Base-by-base conservation (phyloP, 1,284 basidiomycete species). In the Melampsora medusae region DNA sequence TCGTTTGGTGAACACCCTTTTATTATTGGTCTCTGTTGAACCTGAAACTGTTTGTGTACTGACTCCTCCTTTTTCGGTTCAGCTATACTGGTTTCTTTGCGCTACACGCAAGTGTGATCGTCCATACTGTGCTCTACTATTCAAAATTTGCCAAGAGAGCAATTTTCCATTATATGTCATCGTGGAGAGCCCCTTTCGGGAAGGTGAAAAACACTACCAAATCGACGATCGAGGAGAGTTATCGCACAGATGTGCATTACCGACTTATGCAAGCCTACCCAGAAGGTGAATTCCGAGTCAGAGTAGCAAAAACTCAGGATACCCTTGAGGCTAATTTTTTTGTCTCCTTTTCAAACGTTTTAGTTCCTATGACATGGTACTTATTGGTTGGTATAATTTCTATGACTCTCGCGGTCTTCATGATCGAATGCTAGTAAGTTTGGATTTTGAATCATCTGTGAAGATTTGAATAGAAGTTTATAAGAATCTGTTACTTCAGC, bases 111-210 rank as follows among this genome's bases (percentile, higher is more conserved):
- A 81, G 81, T 6, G 81, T 83, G 4, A 69, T 85, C 22, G 79
- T 81, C 1, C 84, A 85, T 69, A 80, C 83, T 16, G 70, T 82
- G 60, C 80, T 86, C 2, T 85, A 84, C 79, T 84, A 86, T 80
- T 81, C 84, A 1, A 81, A 82, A 25, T 83, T 85, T 67, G 83
- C 86, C 69, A 67, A 72, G 0, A 78, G 79, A 31, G 84, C 84
- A 7, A 83, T 85, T 80, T 79, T 78, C 17, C 50, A 53, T 16
- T 53, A 19, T 16, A 19, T 53, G 6, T 53, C 50, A 53, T 53
- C 50, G 22, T 25, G 50, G 22, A 53, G 50, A 53, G 50, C 50
- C 17, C 6, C 17, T 53, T 53, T 53, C 16, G 50, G 35, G 50
- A 53, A 53, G 6, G 22, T 14, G 50, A 1, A 16, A 4, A 25